Conservation (phyloP, 352 stramenopile genomes). For the Phytophthora pistaciae region DNA sequence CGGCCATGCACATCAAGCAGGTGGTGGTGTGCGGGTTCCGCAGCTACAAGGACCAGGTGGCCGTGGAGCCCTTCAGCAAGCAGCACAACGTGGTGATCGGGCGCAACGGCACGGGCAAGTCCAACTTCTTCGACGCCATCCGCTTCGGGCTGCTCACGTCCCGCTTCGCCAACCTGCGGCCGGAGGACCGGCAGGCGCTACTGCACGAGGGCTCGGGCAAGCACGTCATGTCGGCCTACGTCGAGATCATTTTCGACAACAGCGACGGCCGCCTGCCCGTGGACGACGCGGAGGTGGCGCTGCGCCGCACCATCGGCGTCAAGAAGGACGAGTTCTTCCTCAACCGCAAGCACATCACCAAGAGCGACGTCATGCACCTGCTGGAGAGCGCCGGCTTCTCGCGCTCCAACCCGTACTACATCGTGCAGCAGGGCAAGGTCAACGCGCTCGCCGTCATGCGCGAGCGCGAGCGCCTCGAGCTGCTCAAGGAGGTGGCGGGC, state of each 20-base stretch:
- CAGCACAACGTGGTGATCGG: slow-evolving; percentile 98
- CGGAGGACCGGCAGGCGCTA: slow-evolving; percentile 93
- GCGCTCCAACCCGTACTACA: slow-evolving; percentile 99
- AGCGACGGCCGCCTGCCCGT: slow-evolving; percentile 95
- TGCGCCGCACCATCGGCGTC: slow-evolving; percentile 98
- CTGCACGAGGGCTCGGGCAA: slow-evolving; percentile 96
- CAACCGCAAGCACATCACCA: slow-evolving; percentile 98
- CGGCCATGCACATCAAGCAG: slow-evolving; percentile 97
- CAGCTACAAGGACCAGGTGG: slow-evolving; percentile 93
- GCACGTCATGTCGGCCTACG: slow-evolving; percentile 97
- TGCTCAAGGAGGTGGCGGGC: slow-evolving; percentile 99
- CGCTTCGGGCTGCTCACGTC: slow-evolving; percentile 98
- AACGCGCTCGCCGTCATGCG: slow-evolving; percentile 98
- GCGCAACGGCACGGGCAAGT: slow-evolving; percentile 97
- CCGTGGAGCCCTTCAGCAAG: slow-evolving; percentile 93
- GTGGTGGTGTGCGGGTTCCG: slow-evolving; percentile 96
- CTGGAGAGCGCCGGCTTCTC: slow-evolving; percentile 99
- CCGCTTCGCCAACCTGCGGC: slow-evolving; percentile 92
- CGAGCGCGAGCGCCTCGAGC: slow-evolving; percentile 96
- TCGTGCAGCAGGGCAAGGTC: slow-evolving; percentile 99
- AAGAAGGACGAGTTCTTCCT: slow-evolving; percentile 99
- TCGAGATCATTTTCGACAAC: slow-evolving; percentile 99
- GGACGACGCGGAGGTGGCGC: slow-evolving; percentile 94
- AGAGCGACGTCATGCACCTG: slow-evolving; percentile 98
- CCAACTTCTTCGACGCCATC: slow-evolving; percentile 99